Evolutionary conservation across 1,139 yeast species (phyloP).

Genomic region (Dujonia santamariae): DNA sequence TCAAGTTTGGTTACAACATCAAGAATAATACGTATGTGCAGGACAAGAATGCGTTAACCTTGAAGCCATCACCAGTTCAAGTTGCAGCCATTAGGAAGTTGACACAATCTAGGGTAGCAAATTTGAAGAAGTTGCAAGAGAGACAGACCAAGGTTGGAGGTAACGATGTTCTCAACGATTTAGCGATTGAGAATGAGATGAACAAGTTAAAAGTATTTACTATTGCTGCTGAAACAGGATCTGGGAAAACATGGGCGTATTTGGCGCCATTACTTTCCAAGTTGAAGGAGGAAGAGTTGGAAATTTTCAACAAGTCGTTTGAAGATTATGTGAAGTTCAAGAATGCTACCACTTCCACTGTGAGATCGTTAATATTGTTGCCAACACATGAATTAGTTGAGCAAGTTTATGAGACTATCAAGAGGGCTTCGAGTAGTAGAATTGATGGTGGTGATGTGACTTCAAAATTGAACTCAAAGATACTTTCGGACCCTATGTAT

Average conservation of each 20-base stretch:
- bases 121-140: constrained; percentile 13
- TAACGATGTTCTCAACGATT: constrained; percentile 21
- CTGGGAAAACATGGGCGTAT: constrained; percentile 95
- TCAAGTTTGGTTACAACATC: constrained; percentile 45
- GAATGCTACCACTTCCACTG: constrained; percentile 31
- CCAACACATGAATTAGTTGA: constrained; percentile 89
- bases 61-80: constrained; percentile 44
- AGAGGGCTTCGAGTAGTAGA: constrained; percentile 29
- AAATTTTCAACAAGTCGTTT: constrained; percentile 21
- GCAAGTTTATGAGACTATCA: constrained; percentile 63
- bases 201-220: constrained; percentile 61
- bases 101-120: constrained; percentile 28
- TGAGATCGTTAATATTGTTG: constrained; percentile 69
- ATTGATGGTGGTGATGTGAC: constrained; percentile 14
- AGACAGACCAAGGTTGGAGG: constrained; percentile 8
- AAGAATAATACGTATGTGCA: constrained; percentile 34
- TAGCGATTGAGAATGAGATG: constrained; percentile 28
- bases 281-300: constrained; percentile 53
- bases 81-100: constrained; percentile 45
- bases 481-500: constrained; percentile 17
- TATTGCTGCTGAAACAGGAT: constrained; percentile 94
- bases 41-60: constrained; percentile 26
- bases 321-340: constrained; percentile 30
- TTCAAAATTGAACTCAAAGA: constrained; percentile 13
- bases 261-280: constrained; percentile 71